A percentile compares a stretch with the other conserved stretches of the same genome.
These are phyloP conservation scores for Fistulifera solaris DNA, from an alignment of 108 stramenopile genomes.

Conservation along the genomic window DNA sequence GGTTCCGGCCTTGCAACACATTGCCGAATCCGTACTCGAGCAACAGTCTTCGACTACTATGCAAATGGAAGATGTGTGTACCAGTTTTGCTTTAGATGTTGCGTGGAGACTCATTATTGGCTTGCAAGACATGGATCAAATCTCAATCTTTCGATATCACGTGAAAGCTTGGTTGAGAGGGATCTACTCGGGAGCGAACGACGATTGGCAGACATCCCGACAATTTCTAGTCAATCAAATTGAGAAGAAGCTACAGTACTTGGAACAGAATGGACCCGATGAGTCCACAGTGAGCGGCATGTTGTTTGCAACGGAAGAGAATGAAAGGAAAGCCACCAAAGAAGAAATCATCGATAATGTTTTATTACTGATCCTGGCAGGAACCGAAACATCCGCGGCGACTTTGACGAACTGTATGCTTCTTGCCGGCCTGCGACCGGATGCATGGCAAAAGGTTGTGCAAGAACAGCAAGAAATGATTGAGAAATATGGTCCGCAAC, in stretches of 20 bases:
- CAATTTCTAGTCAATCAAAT: slow-evolving; percentile 19
- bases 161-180: slow-evolving; percentile 27
- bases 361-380: slow-evolving; percentile 35
- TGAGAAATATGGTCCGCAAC: slow-evolving; percentile 14
- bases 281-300: slow-evolving; percentile 38
- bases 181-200: slow-evolving; percentile 5
- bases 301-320: slow-evolving; percentile 18
- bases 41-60: slow-evolving; percentile 4
- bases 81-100: slow-evolving; percentile 29
- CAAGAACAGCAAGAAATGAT: slow-evolving; percentile 32
- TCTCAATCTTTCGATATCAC: slow-evolving; percentile 16
- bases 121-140: slow-evolving; percentile 28
- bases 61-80: slow-evolving; percentile 27
- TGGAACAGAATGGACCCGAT: slow-evolving; percentile 30
- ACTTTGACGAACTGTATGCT: slow-evolving; percentile 29
- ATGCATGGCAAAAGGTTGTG: slow-evolving; percentile 30
- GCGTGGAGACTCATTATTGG: slow-evolving; percentile 37
- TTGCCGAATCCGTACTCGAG: slow-evolving; percentile 5
- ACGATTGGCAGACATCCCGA: slow-evolving; percentile 2
- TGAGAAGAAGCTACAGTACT: slow-evolving; percentile 26
- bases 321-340: slow-evolving; percentile 19
- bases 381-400: slow-evolving; percentile 32
- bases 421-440: slow-evolving; percentile 31
- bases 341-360: slow-evolving; percentile 34
- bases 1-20: slow-evolving; percentile 20